Evolutionary conservation across 176 grass and related monocot genomes (phyloP).

Genomic region (Zoysia japonica): DNA sequence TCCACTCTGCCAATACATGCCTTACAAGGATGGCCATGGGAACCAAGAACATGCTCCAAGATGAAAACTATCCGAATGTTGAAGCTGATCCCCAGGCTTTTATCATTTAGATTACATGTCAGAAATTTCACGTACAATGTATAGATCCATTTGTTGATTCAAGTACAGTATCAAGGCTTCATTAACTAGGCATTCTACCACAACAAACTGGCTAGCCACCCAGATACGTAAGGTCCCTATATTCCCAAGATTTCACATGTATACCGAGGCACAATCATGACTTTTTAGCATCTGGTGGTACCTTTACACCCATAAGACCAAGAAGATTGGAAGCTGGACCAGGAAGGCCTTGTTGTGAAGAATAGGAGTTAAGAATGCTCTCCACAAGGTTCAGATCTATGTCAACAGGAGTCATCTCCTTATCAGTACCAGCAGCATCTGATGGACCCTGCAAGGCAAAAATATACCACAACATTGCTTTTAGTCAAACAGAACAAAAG

Average conservation of each 20-base stretch:
- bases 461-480: background rate
- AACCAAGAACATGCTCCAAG: background rate
- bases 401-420: conserved; percentile 81
- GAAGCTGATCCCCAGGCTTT: background rate
- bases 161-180: background rate
- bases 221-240: background rate
- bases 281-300: conserved; percentile 67
- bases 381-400: conserved; percentile 90
- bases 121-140: background rate
- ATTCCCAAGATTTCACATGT: background rate
- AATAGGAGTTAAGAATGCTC: conserved; percentile 85
- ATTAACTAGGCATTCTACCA: conserved; percentile 7
- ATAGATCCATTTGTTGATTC: background rate
- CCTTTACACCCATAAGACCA: conserved; percentile 86
- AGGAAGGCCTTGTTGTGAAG: conserved; percentile 88
- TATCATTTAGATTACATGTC: background rate
- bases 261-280: conserved; percentile 23
- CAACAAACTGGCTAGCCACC: background rate
- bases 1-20: background rate
- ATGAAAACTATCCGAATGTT: background rate
- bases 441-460: conserved; percentile 63
- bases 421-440: conserved; percentile 46
- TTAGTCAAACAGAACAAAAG: conserved; percentile 2
- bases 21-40: background rate
- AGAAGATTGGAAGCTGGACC: conserved; percentile 92